These are phyloP conservation scores for Tylopilus intermedius DNA, from an alignment of 768 basidiomycete genomes.

Conservation along the genomic window DNA sequence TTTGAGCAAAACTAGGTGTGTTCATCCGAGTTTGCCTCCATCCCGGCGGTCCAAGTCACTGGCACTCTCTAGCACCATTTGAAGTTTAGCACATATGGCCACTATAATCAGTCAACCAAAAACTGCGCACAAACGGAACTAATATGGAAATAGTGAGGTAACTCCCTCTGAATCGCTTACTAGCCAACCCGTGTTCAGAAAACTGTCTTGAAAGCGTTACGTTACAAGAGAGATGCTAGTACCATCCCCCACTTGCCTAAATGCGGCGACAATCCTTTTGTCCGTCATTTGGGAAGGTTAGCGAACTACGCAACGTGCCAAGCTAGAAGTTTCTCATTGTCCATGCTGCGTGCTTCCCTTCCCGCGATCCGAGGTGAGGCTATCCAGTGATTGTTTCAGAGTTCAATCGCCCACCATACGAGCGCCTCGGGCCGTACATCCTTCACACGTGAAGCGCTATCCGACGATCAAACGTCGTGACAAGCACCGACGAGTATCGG, in stretches of 20 bases:
- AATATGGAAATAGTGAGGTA: no score
- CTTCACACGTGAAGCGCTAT: background rate
- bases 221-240: no score
- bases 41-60: background rate
- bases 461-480: no score
- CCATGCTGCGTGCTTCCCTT: background rate
- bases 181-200: no score
- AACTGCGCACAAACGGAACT: no score
- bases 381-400: background rate
- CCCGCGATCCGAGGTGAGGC: no score
- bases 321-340: no score
- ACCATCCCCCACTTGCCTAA: background rate
- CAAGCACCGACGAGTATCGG: no score
- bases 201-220: no score
- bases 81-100: background rate
- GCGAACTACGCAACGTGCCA: no score
- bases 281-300: background rate
- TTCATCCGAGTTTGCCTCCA: slow-evolving; percentile 1
- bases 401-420: background rate
- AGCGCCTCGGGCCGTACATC: background rate
- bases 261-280: background rate
- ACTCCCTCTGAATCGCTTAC: no score
- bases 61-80: background rate
- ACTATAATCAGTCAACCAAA: no score
- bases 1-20: slow-evolving; percentile 8